These are phyloP conservation scores for Deakozyma indianensis DNA, from an alignment of 805 yeast genomes.

Conservation along the genomic window DNA sequence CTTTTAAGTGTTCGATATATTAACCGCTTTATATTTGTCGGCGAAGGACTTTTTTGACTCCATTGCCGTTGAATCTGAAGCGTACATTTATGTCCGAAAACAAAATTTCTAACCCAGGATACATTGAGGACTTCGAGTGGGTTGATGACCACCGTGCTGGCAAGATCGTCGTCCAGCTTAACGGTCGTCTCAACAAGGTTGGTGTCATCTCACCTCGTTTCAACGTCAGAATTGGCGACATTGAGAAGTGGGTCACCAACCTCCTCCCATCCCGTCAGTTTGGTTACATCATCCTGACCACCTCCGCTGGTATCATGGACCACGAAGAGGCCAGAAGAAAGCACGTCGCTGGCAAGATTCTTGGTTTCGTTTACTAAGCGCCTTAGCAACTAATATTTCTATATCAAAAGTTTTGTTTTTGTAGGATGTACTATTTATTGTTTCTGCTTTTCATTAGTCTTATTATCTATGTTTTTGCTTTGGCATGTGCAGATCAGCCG, in stretches of 20 bases:
- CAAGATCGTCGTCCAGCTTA: slow-evolving; percentile 88
- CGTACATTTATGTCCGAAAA: background rate
- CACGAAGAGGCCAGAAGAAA: slow-evolving; percentile 99
- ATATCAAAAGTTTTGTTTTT: background rate
- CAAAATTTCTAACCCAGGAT: slow-evolving; percentile 25
- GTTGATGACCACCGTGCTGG: slow-evolving; percentile 99
- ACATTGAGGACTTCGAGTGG: slow-evolving; percentile 97
- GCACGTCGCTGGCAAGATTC: slow-evolving; percentile 98
- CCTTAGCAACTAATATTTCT: background rate
- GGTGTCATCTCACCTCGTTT: slow-evolving; percentile 99
- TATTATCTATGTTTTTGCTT: background rate
- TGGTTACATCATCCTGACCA: slow-evolving; percentile 94
- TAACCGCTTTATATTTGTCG: slow-evolving; percentile 11
- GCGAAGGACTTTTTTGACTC: background rate
- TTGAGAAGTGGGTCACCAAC: slow-evolving; percentile 98
- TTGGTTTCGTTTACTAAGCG: slow-evolving; percentile 86
- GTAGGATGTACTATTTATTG: slow-evolving; percentile 1
- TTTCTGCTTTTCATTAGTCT: background rate
- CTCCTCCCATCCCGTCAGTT: slow-evolving; percentile 98
- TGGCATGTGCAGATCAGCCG: too few relatives aligned
- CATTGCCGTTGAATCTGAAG: background rate
- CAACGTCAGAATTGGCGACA: slow-evolving; percentile 88
- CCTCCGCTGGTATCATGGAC: slow-evolving; percentile 99
- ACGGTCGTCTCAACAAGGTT: slow-evolving; percentile 97
- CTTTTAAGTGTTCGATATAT: slow-evolving; percentile 96